Base-by-base conservation (phyloP, 2,329 filamentous ascomycete genomes). In the Neobulgaria alba region DNA sequence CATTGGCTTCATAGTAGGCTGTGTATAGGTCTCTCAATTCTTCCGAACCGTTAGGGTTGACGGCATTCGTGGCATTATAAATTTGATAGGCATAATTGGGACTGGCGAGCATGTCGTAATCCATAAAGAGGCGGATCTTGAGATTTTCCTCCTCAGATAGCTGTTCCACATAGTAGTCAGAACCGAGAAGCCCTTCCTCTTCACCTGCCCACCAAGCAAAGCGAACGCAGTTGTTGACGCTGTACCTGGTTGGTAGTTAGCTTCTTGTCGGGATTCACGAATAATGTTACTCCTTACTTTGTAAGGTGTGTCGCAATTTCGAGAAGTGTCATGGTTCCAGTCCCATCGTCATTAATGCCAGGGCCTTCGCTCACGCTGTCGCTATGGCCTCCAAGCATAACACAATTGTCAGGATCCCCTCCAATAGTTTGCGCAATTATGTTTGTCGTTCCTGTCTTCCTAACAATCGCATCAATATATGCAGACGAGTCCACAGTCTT, bases 31-130 rank as follows among this genome's bases (percentile, higher is more conserved):
- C 65, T 43, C 79, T 73, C 41, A 86, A 68, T 57, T 86, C 71
- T 47, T 80, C 74, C 0, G 82, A 87, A 1, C 85, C 85, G 12
- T 62, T 66, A 21, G 87, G 85, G 58, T 82, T 82, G 10, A 72
- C 73, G 2, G 68, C 73, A 61, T 89, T 84, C 48, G 76, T 84
- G 26, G 84, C 77, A 38, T 79, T 74, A 67, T 84, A 90, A 38
- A 85, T 70, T 61, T 79, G 75, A 59, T 79, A 79, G 7, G 74
- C 77, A 53, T 69, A 80, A 63, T 81, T 81, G 41, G 75, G 75
- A 46, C 69, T 75, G n/a, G 68, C 77, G 61, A 81, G 67, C 78
- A 82, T 82, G 58, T 82, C 78, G 53, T 81, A 82, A 61, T 82
- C 77, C 71, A 81, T 78, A 53, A 81, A 82, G 3, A 81, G 64